phyloP scores from a whole-genome alignment of 106 monocot species.

The Phalaenopsis aphrodite region DNA sequence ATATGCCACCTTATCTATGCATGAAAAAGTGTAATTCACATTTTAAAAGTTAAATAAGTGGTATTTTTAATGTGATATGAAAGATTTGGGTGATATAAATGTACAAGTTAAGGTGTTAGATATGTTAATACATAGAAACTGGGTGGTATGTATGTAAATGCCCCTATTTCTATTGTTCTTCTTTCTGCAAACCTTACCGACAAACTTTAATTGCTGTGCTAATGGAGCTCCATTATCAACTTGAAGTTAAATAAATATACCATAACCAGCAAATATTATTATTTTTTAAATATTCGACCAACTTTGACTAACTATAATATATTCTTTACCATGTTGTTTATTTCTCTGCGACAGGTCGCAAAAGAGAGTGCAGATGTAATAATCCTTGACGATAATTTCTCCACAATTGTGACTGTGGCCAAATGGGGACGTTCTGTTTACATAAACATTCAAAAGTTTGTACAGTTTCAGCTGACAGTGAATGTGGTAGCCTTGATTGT shows the following conservation, averaged over 20 bases:
- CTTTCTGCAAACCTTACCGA: not conserved
- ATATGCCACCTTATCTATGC: too few species aligned
- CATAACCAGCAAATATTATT: not conserved
- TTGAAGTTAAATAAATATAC: not conserved
- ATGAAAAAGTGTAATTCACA: too few species aligned
- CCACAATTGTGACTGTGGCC: conserved; percentile 87
- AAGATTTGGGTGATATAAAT: too few species aligned
- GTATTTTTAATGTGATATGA: too few species aligned
- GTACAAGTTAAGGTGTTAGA: too few species aligned
- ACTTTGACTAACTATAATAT: not conserved
- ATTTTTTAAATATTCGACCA: not conserved
- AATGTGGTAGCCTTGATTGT: conserved; percentile 87
- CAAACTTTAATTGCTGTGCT: not conserved
- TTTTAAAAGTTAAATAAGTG: too few species aligned
- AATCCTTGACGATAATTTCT: conserved; percentile 96
- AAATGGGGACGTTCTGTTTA: conserved; percentile 99
- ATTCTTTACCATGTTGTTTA: not conserved
- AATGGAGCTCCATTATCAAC: not conserved
- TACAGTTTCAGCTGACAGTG: conserved; percentile 94
- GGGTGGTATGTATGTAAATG: too few species aligned
- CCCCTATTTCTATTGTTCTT: not conserved
- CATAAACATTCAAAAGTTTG: conserved; percentile 97
- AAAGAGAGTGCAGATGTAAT: conserved; percentile 98
- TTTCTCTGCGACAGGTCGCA: conserved; percentile 53
- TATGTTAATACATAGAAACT: too few species aligned